Conservation (phyloP, 805 yeast genomes). For the Diddensiella santjacobensis region DNA sequence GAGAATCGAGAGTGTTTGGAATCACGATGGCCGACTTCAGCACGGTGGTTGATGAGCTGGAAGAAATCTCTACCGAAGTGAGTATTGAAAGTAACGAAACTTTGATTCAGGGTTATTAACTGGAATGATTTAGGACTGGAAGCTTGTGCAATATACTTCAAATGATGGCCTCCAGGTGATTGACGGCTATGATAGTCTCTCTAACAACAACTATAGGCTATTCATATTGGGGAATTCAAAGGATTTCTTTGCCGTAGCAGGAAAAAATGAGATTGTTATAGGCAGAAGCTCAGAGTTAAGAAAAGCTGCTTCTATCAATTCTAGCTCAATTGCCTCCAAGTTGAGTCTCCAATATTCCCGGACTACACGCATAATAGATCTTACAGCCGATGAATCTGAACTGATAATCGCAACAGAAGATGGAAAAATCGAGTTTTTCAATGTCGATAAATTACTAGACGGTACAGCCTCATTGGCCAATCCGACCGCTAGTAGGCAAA, state of each 20-base stretch:
- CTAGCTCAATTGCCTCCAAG: slow-evolving; percentile 5
- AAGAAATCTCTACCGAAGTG: slow-evolving; percentile 18
- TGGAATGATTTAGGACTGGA: slow-evolving; percentile 29
- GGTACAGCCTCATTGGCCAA: background rate
- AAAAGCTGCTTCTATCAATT: slow-evolving; percentile 10
- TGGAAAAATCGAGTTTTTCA: slow-evolving; percentile 16
- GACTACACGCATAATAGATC: slow-evolving; percentile 17
- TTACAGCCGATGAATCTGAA: slow-evolving; percentile 26
- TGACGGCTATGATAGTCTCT: slow-evolving; percentile 18
- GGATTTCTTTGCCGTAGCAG: slow-evolving; percentile 27
- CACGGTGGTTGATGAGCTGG: slow-evolving; percentile 11
- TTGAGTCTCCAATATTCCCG: slow-evolving; percentile 6
- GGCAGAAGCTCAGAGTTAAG: slow-evolving; percentile 23
- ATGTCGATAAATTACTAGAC: slow-evolving; percentile 2
- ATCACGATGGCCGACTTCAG: background rate
- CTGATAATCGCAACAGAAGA: slow-evolving; percentile 15
- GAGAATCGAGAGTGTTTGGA: too few species aligned
- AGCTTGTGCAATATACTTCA: slow-evolving; percentile 15
- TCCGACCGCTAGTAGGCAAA: background rate
- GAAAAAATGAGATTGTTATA: slow-evolving; percentile 19
- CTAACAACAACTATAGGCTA: slow-evolving; percentile 19
- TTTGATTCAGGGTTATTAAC: too few species aligned
- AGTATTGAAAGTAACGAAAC: too few species aligned
- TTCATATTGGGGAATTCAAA: slow-evolving; percentile 26
- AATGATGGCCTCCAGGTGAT: slow-evolving; percentile 12